Percentiles rank a stretch among this genome's conserved stretches.
Evolutionary conservation across 2,329 filamentous ascomycete species (phyloP).

Genomic region (Aspergillus aculeatinus): DNA sequence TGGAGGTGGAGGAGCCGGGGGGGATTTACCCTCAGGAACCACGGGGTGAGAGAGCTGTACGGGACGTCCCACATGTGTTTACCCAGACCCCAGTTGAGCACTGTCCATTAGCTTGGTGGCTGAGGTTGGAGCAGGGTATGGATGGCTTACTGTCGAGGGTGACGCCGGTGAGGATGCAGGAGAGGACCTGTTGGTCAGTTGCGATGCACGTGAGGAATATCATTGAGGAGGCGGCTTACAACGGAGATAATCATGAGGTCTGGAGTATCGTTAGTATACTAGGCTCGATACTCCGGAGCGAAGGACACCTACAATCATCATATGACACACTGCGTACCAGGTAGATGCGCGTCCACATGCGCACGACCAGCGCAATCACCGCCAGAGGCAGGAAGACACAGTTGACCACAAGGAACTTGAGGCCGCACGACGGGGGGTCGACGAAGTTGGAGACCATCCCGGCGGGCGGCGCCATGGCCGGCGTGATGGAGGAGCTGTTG

Average conservation of each 20-base stretch:
- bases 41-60: conserved; percentile 18
- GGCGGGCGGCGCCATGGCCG: conserved; percentile 26
- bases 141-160: conserved; percentile 24
- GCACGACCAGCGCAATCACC: conserved; percentile 18
- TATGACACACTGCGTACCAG: conserved; percentile 25
- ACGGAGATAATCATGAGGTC: conserved; percentile 27
- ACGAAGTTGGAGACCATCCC: conserved; percentile 29
- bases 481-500: conserved; percentile 16
- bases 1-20: too few relatives aligned
- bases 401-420: conserved; percentile 28
- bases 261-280: conserved; percentile 6
- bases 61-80: conserved; percentile 33
- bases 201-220: not conserved
- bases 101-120: conserved; percentile 9
- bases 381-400: conserved; percentile 29
- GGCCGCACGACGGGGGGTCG: conserved; percentile 24
- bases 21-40: conserved; percentile 23
- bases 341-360: conserved; percentile 28
- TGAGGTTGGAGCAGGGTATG: not conserved
- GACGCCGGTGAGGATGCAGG: conserved; percentile 22
- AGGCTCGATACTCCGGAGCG: not conserved
- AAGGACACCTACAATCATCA: conserved; percentile 29
- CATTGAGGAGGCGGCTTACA: conserved; percentile 14
- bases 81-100: conserved; percentile 29
- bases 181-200: conserved; percentile 18